Percentiles rank a stretch among this genome's conserved stretches.
Evolutionary conservation across 257 asterid species (phyloP).

Genomic region (Solanum dulcamara): DNA sequence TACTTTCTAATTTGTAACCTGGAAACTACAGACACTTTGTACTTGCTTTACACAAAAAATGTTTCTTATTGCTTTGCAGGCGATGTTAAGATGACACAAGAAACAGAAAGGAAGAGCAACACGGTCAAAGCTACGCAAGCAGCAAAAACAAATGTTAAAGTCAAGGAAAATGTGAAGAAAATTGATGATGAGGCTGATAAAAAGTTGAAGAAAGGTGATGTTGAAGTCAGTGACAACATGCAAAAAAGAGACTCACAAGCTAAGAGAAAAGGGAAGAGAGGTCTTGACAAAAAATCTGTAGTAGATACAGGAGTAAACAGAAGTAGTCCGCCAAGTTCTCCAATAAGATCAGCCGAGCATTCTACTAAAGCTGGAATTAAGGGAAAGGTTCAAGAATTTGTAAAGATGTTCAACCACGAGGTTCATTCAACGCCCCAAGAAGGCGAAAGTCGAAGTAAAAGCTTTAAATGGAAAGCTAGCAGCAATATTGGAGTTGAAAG

Average conservation of each 20-base stretch:
- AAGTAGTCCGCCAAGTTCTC: conserved; percentile 11
- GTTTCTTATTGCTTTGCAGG: conserved; percentile 17
- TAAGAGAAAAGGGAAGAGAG: conserved; percentile 1
- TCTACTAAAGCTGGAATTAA: conserved; percentile 24
- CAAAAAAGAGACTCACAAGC: not conserved
- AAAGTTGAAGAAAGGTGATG: conserved; percentile 25
- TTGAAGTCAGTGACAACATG: not conserved
- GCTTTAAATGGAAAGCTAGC: conserved; percentile 31
- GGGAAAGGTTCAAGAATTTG: conserved; percentile 72
- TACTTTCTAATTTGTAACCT: conserved; percentile 4
- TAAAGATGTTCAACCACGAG: conserved; percentile 59
- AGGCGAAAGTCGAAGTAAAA: conserved; percentile 18
- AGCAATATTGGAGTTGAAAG: conserved; percentile 16
- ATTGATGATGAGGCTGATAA: conserved; percentile 3
- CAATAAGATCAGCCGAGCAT: conserved; percentile 8
- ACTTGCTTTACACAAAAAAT: not conserved
- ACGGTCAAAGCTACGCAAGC: conserved; percentile 4
- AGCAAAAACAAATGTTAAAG: conserved; percentile 2
- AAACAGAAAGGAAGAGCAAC: conserved; percentile 17
- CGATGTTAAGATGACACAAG: not conserved
- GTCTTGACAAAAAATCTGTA: conserved; percentile 1
- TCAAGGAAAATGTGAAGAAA: conserved; percentile 25
- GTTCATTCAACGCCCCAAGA: conserved; percentile 21
- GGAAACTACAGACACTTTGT: not conserved
- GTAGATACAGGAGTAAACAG: conserved; percentile 8